Base-by-base conservation (phyloP, 805 yeast species). In the Naumovozyma baii region DNA sequence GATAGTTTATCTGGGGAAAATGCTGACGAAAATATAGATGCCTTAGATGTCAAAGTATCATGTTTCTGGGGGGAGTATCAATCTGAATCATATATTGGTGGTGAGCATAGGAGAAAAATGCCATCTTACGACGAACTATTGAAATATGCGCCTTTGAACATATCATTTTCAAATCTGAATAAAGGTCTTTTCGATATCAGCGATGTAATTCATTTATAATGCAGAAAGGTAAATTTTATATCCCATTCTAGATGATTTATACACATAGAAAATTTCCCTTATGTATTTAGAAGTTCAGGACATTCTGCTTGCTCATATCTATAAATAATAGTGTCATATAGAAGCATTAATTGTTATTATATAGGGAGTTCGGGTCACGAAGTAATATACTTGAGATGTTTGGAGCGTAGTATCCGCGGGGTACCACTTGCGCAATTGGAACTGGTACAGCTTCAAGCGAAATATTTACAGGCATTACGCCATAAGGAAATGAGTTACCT, bases 11-110 rank as follows among this genome's bases (percentile, higher is more conserved):
- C 57, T 28, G 57, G 59, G 16, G 59, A 60, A 8, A 56, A 47
- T 7, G 31, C 9, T n/a, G 57, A 55, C 20, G 57, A 45, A 20
- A 59, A 60, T 9, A 39, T 42, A 3, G 63, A 64, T 37, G 55
- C 63, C 41, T 59, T 85, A 37, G 80, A 78, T 7, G 69, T 86
- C 1, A 58, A 64, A 5, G 69, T 86, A 7, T 67, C 73, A 18
- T 87, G 96, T 55, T 76, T 66, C 51, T 87, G 90, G 88, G 83
- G 85, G 7, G 94, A 86, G 47, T 74, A 76, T 55, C 77, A 76
- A 28, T 57, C 61, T 10, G 72, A 56, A 37, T 54, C 59, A 18
- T 52, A 63, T 5, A 57, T 61, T 16, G 69, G 64, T 36, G 75
- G 70, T 1, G 55, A 48, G 12, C 34, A 60, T 36, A 47, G 48